Percentiles rank a stretch among this genome's conserved stretches.
phyloP scores from a whole-genome alignment of 1,284 basidiomycete species.

The Malassezia arunalokei region DNA sequence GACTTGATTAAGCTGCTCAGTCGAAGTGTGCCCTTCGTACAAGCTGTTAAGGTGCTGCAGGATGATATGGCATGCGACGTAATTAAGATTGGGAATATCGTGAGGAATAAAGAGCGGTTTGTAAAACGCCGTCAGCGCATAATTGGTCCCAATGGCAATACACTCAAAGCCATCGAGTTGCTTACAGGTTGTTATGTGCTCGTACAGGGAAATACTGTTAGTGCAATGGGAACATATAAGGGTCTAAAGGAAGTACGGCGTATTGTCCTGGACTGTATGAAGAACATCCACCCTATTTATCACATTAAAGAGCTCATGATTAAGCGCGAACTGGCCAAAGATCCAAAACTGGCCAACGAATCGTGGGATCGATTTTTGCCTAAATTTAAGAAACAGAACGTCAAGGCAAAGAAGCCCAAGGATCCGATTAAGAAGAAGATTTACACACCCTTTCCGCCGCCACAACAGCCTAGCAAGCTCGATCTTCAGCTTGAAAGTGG shows the following conservation, averaged over 20 bases:
- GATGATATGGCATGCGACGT: constrained; percentile 88
- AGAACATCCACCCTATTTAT: constrained; percentile 98
- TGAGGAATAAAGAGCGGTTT: constrained; percentile 92
- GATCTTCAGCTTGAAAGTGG: constrained; percentile 89
- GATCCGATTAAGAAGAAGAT: constrained; percentile 61
- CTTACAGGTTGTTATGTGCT: constrained; percentile 93
- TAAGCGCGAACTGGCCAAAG: constrained; percentile 89
- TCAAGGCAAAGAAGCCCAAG: constrained; percentile 57
- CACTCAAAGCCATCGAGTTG: constrained; percentile 94
- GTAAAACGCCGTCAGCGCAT: constrained; percentile 92
- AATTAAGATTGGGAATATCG: constrained; percentile 89
- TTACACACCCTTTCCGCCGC: constrained; percentile 98
- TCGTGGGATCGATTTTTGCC: constrained; percentile 97
- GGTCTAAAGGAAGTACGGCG: constrained; percentile 87
- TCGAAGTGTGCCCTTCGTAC: constrained; percentile 66
- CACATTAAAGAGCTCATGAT: constrained; percentile 99
- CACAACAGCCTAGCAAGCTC: constrained; percentile 85
- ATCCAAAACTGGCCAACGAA: constrained; percentile 84
- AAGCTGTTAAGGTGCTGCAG: constrained; percentile 81
- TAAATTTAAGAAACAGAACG: constrained; percentile 80
- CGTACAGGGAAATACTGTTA: constrained; percentile 95
- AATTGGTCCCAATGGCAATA: constrained; percentile 90
- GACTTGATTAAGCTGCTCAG: constrained; percentile 92
- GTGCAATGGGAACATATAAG: constrained; percentile 92
- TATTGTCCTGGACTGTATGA: constrained; percentile 96